Base-by-base conservation (phyloP, 768 basidiomycete genomes). In the Lentinula lateritia region DNA sequence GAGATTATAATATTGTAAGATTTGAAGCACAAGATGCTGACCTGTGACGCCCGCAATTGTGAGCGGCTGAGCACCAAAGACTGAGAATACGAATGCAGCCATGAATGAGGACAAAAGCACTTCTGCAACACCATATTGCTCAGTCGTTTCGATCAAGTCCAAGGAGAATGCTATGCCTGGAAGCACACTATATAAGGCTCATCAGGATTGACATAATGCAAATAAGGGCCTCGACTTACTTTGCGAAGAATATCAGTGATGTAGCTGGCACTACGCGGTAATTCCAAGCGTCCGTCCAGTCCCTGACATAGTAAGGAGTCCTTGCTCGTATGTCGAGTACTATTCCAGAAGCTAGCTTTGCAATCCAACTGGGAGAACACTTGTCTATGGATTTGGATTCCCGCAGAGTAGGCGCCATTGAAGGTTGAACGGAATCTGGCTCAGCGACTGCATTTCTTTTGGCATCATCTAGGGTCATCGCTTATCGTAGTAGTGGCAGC, bases 211-310 rank as follows among this genome's bases (percentile, higher is more conserved):
- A 36, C 18, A 66, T 68, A 45, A 66, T 4, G 20, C 23, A 45
- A 59, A 50, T 20, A 43, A 46, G 39, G 3, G 58, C 20, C 2
- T 34, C 13, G 23, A 73, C 84, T 60, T 69, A 91, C 89, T 92
- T 93, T 63, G 91, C 84, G 68, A 92, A 93, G 71, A 92, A 92
- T 63, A 93, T 91, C 35, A 95, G 79, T 36, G 88, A 85, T 5
- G 92, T 92, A 0, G 93, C 89, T 6, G 94, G 94, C 6, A 95
- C 67, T 6, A 96, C 92, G 54, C 95, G 80, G 72, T 96, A 96
- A 69, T 92, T 92, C 86, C 89, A 93, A 6, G 90, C 93, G 71
- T 95, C 92, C 9, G 78, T 84, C 95, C 95, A 98, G 74, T 97
- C 93, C 59, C 84, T 88, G 38, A 78, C 61, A 71, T 96, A 98